These are phyloP conservation scores for Phylloboletellus chloephorus DNA, from an alignment of 1,284 basidiomycete genomes.

Conservation along the genomic window DNA sequence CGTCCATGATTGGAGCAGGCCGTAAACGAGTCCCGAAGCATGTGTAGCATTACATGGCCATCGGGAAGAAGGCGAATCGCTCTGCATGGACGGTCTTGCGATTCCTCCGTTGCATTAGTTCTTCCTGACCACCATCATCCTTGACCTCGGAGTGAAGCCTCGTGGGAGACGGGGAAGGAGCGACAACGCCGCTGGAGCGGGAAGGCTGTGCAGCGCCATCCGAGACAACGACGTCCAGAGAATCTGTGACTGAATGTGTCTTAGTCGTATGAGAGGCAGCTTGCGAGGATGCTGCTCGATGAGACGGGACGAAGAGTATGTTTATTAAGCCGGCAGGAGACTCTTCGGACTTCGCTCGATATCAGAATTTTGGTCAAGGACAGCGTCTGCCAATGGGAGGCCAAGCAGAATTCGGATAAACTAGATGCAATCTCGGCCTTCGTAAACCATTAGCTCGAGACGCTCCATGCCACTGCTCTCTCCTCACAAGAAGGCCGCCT, in stretches of 20 bases:
- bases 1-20: slow-evolving; percentile 10
- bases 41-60: neutral
- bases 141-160: slow-evolving; percentile 1
- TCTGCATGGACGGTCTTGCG: neutral
- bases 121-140: neutral
- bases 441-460: slow-evolving; percentile 5
- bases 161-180: slow-evolving; percentile 1
- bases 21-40: slow-evolving; percentile 9
- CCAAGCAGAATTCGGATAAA: slow-evolving; percentile 15
- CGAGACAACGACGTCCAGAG: too few relatives aligned
- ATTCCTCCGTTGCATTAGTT: neutral
- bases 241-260: too few relatives aligned
- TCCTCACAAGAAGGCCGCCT: slow-evolving; percentile 12
- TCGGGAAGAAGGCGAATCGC: neutral
- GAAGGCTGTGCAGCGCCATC: too few relatives aligned
- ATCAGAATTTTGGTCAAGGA: slow-evolving; percentile 10
- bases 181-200: too few relatives aligned
- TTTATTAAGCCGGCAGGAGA: too few relatives aligned
- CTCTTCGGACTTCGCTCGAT: neutral
- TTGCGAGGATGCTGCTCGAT: neutral
- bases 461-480: slow-evolving; percentile 15
- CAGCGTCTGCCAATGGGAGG: slow-evolving; percentile 8
- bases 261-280: too few relatives aligned
- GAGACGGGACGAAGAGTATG: neutral
- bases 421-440: slow-evolving; percentile 15